Evolutionary conservation across 2,329 filamentous ascomycete species (phyloP), one percentile per base, ranked within the genome.

Genomic region (Pseudogymnoascus sp.): DNA sequence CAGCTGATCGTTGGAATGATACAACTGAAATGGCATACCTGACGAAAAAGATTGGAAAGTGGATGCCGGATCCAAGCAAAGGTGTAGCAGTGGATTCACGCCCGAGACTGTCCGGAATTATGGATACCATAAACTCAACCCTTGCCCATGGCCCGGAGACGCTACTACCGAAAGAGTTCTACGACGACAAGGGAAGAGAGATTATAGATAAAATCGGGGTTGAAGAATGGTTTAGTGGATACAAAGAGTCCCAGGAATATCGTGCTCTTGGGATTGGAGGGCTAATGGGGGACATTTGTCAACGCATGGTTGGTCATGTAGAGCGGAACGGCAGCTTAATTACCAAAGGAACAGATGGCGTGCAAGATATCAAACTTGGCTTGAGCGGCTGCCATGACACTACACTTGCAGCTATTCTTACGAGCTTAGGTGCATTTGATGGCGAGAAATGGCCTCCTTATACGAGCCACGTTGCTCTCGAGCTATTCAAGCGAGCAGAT

Each of bases 211-310:
- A 80, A 36, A 86, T 97, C 64, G 86, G 83, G 28, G 87, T 93
- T 0, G 93, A 99, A 71, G 95, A 97, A 77, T 97, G 95, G 95
- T 97, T 89, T 74, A 79, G 84, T 19, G 93, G 95, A 2, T 97
- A 96, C 74, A 82, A 82, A 64, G 93, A 97, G 76, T 92, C 86
- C 65, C 78, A 78, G 44, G 95, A 97, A 75, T 97, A 96, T 76
- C 88, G 93, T n/a, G 85, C 83, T 67, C 81, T 97, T 2, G 95
- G 93, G 2, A 95, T 97, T 66, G 95, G 95, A 28, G 84, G 83
- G 10, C 79, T 97, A 9, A 80, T 96, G 72, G 93, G 92, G 31
- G 93, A 97, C 71, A 76, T 97, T 17, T 87, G 93, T 11, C 82
- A 85, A 66, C 82, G 88, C 50, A 92, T 93, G 88, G 84, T 89